Evolutionary conservation across 768 basidiomycete genomes (phyloP).

Genomic region (Kwoniella heveanensis): DNA sequence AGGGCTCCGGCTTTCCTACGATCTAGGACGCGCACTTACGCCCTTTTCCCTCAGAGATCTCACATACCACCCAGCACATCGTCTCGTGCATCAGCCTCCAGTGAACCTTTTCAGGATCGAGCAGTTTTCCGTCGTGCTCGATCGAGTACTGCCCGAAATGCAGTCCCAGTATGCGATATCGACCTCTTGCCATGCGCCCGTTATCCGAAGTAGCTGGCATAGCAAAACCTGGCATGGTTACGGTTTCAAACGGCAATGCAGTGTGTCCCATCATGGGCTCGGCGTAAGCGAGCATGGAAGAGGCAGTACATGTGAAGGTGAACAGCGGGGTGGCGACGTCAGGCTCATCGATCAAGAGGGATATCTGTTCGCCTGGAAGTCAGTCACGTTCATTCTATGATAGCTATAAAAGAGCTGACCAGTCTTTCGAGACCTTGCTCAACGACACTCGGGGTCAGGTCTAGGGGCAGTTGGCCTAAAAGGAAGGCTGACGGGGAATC

Average conservation of each 20-base stretch:
- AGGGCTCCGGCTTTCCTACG: not conserved
- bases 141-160: constrained; percentile 10
- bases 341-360: not conserved
- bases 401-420: not conserved
- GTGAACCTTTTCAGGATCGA: constrained; percentile 9
- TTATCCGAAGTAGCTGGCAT: not conserved
- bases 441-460: not conserved
- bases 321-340: not conserved
- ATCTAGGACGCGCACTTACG: not conserved
- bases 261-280: not conserved
- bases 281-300: not conserved
- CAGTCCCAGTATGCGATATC: not conserved
- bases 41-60: constrained; percentile 6
- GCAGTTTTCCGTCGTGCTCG: not conserved
- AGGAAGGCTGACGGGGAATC: no score
- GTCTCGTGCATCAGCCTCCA: constrained; percentile 8
- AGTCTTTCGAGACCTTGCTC: not conserved
- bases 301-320: not conserved
- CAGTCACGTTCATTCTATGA: not conserved
- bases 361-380: not conserved
- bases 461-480: not conserved
- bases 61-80: constrained; percentile 11
- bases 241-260: no score
- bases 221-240: no score
- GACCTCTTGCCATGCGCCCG: not conserved